phyloP scores from a whole-genome alignment of 2,329 filamentous ascomycete species.

The Colletotrichum coccodes region DNA sequence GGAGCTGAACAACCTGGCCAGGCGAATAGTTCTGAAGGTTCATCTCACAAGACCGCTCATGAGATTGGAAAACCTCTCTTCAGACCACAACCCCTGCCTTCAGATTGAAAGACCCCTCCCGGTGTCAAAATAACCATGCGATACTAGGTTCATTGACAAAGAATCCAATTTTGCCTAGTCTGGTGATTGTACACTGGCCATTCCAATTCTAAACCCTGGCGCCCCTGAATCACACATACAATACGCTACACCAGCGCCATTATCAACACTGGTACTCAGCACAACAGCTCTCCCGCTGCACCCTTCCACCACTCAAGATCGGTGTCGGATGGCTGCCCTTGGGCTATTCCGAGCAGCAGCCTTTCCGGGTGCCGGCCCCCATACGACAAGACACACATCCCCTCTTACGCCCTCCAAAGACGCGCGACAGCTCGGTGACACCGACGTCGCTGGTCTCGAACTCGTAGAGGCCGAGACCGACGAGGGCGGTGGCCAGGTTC shows the following conservation, averaged over 20 bases:
- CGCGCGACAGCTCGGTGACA: constrained; percentile 88
- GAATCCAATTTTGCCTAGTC: constrained; percentile 32
- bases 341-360: neutral
- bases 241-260: constrained; percentile 10
- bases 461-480: constrained; percentile 92
- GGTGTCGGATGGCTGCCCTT: neutral
- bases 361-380: neutral
- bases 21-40: neutral
- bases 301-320: neutral
- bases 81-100: too few relatives aligned
- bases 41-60: neutral
- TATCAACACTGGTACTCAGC: neutral
- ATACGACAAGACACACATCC: neutral
- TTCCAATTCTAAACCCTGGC: constrained; percentile 33
- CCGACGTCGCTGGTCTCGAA: constrained; percentile 99
- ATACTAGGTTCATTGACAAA: constrained; percentile 20
- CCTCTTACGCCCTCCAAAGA: constrained; percentile 81
- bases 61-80: neutral
- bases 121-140: neutral
- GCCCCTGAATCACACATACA: constrained; percentile 29
- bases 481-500: constrained; percentile 80
- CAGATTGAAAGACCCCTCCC: neutral
- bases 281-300: neutral
- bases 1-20: too few relatives aligned
- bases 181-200: constrained; percentile 32